phyloP scores from a whole-genome alignment of 2,329 filamentous ascomycete species.

The Teratosphaeria epicoccoides region DNA sequence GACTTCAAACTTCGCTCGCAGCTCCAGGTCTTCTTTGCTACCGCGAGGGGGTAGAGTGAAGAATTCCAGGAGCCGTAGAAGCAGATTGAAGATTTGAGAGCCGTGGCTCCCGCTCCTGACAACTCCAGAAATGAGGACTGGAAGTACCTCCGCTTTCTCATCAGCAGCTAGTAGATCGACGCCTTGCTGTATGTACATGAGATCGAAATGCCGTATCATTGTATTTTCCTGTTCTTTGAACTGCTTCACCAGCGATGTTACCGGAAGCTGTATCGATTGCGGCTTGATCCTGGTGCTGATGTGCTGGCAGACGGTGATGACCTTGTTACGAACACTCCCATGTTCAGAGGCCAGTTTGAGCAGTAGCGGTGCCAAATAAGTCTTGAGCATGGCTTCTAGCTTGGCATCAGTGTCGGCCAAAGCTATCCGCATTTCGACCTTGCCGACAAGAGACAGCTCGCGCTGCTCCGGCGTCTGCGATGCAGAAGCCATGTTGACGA shows the following conservation, averaged over 20 bases:
- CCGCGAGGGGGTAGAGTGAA: constrained; percentile 64
- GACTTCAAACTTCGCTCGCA: constrained; percentile 58
- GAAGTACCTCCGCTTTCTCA: constrained; percentile 63
- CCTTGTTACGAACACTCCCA: constrained; percentile 68
- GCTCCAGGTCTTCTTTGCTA: constrained; percentile 61
- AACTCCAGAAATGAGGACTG: constrained; percentile 58
- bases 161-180: constrained; percentile 48
- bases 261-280: constrained; percentile 63
- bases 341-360: constrained; percentile 79
- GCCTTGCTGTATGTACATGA: constrained; percentile 82
- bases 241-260: constrained; percentile 73
- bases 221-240: constrained; percentile 68
- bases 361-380: constrained; percentile 70
- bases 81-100: constrained; percentile 67
- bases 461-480: constrained; percentile 45
- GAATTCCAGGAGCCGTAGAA: constrained; percentile 64
- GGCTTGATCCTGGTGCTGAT: constrained; percentile 55
- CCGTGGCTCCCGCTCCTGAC: constrained; percentile 46
- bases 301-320: constrained; percentile 61
- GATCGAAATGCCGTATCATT: constrained; percentile 76
- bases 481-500: not conserved
- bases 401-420: constrained; percentile 76
- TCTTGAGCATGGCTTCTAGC: constrained; percentile 64
- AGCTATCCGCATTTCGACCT: constrained; percentile 74
- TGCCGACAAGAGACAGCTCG: constrained; percentile 73